Evolutionary conservation across 345 rosid genomes (phyloP).

Genomic region (Hypericum androsaemum): DNA sequence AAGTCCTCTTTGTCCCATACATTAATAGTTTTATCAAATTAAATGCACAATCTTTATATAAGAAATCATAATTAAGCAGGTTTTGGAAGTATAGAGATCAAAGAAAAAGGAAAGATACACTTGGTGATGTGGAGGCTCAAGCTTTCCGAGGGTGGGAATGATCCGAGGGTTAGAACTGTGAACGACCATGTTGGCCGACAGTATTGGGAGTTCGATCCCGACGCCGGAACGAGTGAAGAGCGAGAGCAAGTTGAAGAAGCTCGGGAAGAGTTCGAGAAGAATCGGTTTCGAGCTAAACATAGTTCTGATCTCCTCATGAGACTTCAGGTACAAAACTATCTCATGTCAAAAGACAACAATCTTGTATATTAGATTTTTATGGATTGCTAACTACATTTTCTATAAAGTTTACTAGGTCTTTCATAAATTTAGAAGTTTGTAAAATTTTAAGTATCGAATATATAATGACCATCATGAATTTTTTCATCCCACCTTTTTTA

Average conservation of each 20-base stretch:
- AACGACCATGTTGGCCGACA: slow-evolving; percentile 44
- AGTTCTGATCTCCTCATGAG: slow-evolving; percentile 45
- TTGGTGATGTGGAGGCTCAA: slow-evolving; percentile 46
- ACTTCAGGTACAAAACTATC: slow-evolving; percentile 43
- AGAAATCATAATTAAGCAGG: too few species aligned
- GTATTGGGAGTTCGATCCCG: slow-evolving; percentile 41
- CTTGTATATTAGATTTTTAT: too few species aligned
- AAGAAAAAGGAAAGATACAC: too few species aligned
- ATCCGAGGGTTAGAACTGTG: slow-evolving; percentile 15
- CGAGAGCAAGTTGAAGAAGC: slow-evolving; percentile 21
- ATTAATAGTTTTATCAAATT: too few species aligned
- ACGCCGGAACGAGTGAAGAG: slow-evolving; percentile 23
- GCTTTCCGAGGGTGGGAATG: slow-evolving; percentile 30
- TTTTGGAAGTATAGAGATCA: too few species aligned
- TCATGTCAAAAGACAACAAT: too few species aligned
- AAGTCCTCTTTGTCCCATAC: too few species aligned
- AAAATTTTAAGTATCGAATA: too few species aligned
- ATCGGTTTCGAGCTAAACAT: slow-evolving; percentile 34
- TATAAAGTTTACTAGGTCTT: background rate
- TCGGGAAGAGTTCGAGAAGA: slow-evolving; percentile 20
- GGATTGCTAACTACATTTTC: too few species aligned
- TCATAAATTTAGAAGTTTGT: background rate
- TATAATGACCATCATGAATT: too few species aligned
- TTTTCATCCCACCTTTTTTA: too few species aligned
- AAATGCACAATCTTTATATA: too few species aligned